Conservation (phyloP, 2,329 filamentous ascomycete species). For the Rachicladosporium sp. region DNA sequence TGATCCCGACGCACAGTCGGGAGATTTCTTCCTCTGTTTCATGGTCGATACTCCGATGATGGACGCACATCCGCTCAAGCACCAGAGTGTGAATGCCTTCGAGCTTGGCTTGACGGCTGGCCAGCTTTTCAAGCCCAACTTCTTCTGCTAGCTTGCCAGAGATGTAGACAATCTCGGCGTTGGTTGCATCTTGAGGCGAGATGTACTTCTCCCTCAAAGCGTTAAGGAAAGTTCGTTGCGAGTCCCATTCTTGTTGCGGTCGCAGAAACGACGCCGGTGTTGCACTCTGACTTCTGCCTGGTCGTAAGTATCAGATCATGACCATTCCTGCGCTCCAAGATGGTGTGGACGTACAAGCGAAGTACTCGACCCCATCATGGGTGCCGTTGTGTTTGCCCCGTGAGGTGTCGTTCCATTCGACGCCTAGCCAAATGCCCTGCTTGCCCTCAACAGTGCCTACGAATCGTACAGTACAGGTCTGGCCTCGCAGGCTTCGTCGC, state of each 20-base stretch:
- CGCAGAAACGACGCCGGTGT: conserved; percentile 81
- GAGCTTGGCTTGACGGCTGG: conserved; percentile 63
- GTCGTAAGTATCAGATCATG: conserved; percentile 14
- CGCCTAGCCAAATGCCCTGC: conserved; percentile 72
- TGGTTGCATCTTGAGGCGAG: conserved; percentile 30
- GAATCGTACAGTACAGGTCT: conserved; percentile 75
- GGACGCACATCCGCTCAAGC: conserved; percentile 62
- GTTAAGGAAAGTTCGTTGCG: conserved; percentile 59
- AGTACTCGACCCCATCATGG: conserved; percentile 68
- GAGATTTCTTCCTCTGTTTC: conserved; percentile 36
- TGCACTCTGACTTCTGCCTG: conserved; percentile 50
- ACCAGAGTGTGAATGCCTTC: conserved; percentile 69
- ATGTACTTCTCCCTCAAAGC: conserved; percentile 79
- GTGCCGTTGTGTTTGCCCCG: conserved; percentile 86
- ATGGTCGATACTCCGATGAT: conserved; percentile 8
- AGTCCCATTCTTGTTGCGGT: conserved; percentile 58
- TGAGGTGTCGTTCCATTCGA: conserved; percentile 86
- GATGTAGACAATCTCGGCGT: conserved; percentile 51
- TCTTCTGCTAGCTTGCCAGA: conserved; percentile 79
- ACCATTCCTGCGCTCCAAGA: conserved; percentile 3
- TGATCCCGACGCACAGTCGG: conserved; percentile 43
- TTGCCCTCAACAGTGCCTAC: conserved; percentile 65
- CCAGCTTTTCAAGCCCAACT: conserved; percentile 89
- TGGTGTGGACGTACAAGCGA: conserved; percentile 53
- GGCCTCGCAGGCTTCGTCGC: conserved; percentile 66